phyloP scores from a whole-genome alignment of 2,329 filamentous ascomycete genomes.

The Xylaria sp. region DNA sequence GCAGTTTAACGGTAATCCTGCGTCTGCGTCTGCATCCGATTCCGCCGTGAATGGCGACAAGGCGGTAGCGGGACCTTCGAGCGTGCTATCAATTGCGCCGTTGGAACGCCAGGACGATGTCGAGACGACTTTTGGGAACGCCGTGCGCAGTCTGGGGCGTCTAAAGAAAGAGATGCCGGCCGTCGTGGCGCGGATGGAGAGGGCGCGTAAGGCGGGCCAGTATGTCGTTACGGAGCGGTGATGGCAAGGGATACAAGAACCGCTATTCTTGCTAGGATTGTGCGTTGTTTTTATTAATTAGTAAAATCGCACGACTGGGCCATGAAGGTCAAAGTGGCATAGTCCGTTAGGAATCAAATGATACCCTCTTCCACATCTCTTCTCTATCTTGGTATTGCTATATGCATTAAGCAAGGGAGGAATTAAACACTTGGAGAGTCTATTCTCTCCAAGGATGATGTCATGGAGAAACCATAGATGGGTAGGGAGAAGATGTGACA shows the following conservation, averaged over 20 bases:
- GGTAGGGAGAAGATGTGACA: no score
- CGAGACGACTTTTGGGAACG: slow-evolving; percentile 53
- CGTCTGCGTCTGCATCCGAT: slow-evolving; percentile 17
- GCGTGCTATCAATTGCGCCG: slow-evolving; percentile 39
- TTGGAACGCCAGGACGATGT: slow-evolving; percentile 55
- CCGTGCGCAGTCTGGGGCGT: slow-evolving; percentile 57
- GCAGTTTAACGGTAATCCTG: background rate
- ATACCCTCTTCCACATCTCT: slow-evolving; percentile 14
- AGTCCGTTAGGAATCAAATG: slow-evolving; percentile 1
- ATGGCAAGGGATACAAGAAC: slow-evolving; percentile 5
- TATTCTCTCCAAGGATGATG: background rate
- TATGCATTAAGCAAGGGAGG: background rate
- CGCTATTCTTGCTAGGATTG: no score
- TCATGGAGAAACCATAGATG: no score
- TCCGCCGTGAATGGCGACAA: slow-evolving; percentile 17
- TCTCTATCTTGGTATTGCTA: background rate
- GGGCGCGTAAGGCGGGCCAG: slow-evolving; percentile 63
- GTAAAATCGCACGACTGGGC: background rate
- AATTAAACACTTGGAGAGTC: background rate
- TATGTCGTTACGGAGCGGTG: slow-evolving; percentile 58
- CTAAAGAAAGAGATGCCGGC: slow-evolving; percentile 66
- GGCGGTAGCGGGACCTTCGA: slow-evolving; percentile 31
- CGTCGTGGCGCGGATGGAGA: slow-evolving; percentile 68
- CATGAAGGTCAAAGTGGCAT: background rate
- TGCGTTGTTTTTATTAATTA: background rate